Evolutionary conservation across 78 protist species (phyloP).

Genomic region (Dictyostelium firmibasis): DNA sequence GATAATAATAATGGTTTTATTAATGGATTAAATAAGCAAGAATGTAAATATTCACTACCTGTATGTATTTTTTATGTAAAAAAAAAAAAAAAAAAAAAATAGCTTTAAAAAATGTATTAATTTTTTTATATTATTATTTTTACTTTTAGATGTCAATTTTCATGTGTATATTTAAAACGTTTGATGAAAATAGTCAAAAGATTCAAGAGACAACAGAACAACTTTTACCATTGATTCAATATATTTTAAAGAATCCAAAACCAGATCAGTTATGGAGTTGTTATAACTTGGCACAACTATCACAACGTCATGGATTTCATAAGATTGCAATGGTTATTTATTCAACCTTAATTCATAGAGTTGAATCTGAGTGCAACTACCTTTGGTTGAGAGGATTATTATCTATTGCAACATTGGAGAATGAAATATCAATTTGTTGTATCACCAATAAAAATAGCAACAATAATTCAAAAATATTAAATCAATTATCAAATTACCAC

Average conservation of each 20-base stretch:
- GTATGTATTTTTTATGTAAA: neutral
- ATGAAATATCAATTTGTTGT: neutral
- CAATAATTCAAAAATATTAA: neutral
- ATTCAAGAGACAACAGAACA: neutral
- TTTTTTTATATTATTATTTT: too few species aligned
- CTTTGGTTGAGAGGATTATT: slow-evolving; percentile 52
- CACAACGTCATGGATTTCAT: slow-evolving; percentile 65
- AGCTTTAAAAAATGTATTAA: too few species aligned
- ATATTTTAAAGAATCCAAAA: neutral
- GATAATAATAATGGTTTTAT: neutral
- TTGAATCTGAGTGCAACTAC: slow-evolving; percentile 49
- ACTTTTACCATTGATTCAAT: slow-evolving; percentile 2
- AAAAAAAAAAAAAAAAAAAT: neutral
- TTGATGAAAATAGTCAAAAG: slow-evolving; percentile 22
- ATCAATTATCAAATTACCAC: slow-evolving; percentile 6
- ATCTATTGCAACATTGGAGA: slow-evolving; percentile 12
- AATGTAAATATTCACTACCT: neutral
- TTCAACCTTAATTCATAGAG: neutral
- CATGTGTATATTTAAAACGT: slow-evolving; percentile 46
- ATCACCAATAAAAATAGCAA: neutral
- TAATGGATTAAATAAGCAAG: neutral
- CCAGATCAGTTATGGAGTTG: slow-evolving; percentile 12
- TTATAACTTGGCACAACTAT: slow-evolving; percentile 39
- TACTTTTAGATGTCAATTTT: slow-evolving; percentile 31
- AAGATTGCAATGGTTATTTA: slow-evolving; percentile 21